Evolutionary conservation across 2,329 filamentous ascomycete species (phyloP).

Genomic region (Graphiopsis chlorocephala): DNA sequence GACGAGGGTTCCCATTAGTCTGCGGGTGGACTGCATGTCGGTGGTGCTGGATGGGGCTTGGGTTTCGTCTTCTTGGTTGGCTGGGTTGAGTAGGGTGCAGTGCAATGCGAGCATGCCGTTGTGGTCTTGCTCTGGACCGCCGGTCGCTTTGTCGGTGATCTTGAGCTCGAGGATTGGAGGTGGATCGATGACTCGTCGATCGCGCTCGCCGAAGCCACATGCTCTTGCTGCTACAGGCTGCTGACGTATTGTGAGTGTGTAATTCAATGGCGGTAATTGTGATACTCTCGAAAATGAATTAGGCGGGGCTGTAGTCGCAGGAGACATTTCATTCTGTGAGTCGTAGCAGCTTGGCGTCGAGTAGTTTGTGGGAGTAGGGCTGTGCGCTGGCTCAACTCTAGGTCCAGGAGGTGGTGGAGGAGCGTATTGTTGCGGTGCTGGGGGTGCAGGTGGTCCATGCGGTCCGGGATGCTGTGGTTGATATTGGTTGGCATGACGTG

Average conservation of each 20-base stretch:
- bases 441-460: slow-evolving; percentile 7
- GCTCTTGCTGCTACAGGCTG: slow-evolving; percentile 75
- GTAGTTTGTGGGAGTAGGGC: slow-evolving; percentile 23
- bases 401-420: slow-evolving; percentile 4
- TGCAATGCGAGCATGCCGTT: slow-evolving; percentile 62
- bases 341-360: slow-evolving; percentile 19
- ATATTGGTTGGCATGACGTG: slow-evolving; percentile 16
- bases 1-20: slow-evolving; percentile 77
- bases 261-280: slow-evolving; percentile 34
- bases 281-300: slow-evolving; percentile 11
- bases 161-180: slow-evolving; percentile 76
- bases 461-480: slow-evolving; percentile 17
- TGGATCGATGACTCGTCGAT: slow-evolving; percentile 77
- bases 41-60: slow-evolving; percentile 38
- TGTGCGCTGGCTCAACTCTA: slow-evolving; percentile 7
- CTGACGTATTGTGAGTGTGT: slow-evolving; percentile 64
- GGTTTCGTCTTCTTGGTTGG: slow-evolving; percentile 65
- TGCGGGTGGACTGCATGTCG: slow-evolving; percentile 65
- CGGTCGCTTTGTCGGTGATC: slow-evolving; percentile 57
- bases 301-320: not conserved
- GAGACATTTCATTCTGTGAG: slow-evolving; percentile 17
- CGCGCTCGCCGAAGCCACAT: slow-evolving; percentile 79
- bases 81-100: slow-evolving; percentile 71
- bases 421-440: slow-evolving; percentile 14
- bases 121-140: slow-evolving; percentile 58